These are phyloP conservation scores for Penicillium pancosmium DNA, from an alignment of 495 filamentous ascomycete species.

Conservation along the genomic window DNA sequence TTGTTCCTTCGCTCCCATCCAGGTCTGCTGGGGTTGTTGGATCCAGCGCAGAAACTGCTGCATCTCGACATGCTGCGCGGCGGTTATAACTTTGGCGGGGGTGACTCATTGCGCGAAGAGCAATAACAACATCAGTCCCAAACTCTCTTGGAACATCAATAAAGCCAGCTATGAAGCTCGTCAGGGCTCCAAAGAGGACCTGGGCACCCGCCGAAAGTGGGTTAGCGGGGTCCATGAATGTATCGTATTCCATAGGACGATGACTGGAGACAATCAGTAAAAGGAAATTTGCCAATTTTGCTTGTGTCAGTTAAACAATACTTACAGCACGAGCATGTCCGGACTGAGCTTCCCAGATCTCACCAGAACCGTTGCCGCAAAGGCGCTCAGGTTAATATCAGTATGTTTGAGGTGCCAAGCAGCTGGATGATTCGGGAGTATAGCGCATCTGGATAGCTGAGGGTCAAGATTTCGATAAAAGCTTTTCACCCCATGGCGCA, in stretches of 20 bases:
- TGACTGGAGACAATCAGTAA: constrained; percentile 46
- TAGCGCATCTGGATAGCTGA: constrained; percentile 60
- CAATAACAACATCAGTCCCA: constrained; percentile 63
- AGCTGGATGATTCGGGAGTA: constrained; percentile 66
- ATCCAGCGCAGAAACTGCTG: neutral
- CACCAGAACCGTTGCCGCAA: constrained; percentile 67
- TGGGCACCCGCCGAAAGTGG: constrained; percentile 74
- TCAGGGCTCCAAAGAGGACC: constrained; percentile 75
- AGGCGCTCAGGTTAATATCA: constrained; percentile 62
- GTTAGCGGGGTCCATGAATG: constrained; percentile 70
- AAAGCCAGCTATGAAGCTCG: constrained; percentile 76
- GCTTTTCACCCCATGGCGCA: constrained; percentile 61
- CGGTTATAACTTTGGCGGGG: constrained; percentile 50
- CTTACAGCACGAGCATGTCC: constrained; percentile 69
- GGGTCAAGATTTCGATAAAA: constrained; percentile 71
- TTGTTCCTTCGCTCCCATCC: neutral
- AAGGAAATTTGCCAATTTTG: neutral
- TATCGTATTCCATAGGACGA: constrained; percentile 69
- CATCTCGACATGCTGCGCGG: constrained; percentile 16
- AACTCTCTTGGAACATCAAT: constrained; percentile 83
- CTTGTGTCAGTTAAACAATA: neutral
- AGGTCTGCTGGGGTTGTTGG: neutral
- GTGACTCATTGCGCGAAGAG: constrained; percentile 54
- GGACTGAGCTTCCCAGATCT: constrained; percentile 63
- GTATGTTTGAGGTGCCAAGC: constrained; percentile 71